A percentile compares a stretch with the other conserved stretches of the same genome.
Conservation (phyloP, 495 filamentous ascomycete species). For the Annulohypoxylon moriforme region DNA sequence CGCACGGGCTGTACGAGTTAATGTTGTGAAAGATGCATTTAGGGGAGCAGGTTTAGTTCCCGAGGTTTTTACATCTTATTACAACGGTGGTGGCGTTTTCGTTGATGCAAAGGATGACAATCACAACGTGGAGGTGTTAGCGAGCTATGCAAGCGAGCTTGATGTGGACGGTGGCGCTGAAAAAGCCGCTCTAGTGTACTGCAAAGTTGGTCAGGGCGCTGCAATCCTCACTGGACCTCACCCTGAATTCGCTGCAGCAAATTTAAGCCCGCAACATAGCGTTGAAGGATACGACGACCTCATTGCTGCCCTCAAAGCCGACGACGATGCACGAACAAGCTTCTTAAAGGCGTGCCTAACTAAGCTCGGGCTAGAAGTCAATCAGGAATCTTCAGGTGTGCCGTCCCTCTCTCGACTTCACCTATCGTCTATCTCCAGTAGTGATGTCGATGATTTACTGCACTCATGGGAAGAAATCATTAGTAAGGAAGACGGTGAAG, state of each 20-base stretch:
- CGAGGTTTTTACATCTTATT: constrained; percentile 79
- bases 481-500: constrained; percentile 71
- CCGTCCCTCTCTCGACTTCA: constrained; percentile 89
- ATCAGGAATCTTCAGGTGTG: constrained; percentile 72
- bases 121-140: constrained; percentile 80
- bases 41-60: constrained; percentile 63
- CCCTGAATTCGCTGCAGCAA: constrained; percentile 91
- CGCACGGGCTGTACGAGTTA: constrained; percentile 76
- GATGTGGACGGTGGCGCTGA: constrained; percentile 79
- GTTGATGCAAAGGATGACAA: constrained; percentile 76
- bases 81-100: constrained; percentile 97
- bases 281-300: constrained; percentile 73
- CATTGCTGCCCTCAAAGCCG: constrained; percentile 73
- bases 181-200: constrained; percentile 84
- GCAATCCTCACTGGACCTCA: constrained; percentile 89
- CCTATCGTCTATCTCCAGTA: constrained; percentile 75
- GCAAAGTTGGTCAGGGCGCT: constrained; percentile 85
- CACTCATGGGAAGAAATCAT: constrained; percentile 74
- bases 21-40: constrained; percentile 71
- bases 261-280: constrained; percentile 72
- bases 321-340: constrained; percentile 74
- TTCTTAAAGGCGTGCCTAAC: constrained; percentile 85
- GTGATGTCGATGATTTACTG: constrained; percentile 74
- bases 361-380: constrained; percentile 86
- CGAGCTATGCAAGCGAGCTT: constrained; percentile 80